phyloP scores from a whole-genome alignment of 306 rosid species.

The Cicer bijugum region DNA sequence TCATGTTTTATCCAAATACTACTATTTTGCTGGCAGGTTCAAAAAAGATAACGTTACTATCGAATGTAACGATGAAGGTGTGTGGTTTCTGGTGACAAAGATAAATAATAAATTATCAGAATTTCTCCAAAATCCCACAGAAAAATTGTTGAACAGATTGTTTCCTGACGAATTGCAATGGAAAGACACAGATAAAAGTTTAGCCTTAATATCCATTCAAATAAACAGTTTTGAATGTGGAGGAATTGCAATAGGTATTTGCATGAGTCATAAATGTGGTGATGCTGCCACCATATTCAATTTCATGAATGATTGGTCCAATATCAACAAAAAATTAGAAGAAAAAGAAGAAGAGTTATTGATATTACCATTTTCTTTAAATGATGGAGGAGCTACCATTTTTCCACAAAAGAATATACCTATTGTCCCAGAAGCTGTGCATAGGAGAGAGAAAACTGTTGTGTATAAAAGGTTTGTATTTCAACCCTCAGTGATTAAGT shows the following conservation, averaged over 20 bases:
- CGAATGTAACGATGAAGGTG: constrained; percentile 65
- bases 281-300: constrained; percentile 49
- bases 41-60: constrained; percentile 42
- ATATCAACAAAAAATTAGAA: background rate
- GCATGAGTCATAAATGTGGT: constrained; percentile 54
- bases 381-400: constrained; percentile 12
- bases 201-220: constrained; percentile 47
- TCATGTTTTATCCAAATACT: constrained; percentile 48
- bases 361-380: background rate
- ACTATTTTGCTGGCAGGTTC: constrained; percentile 56
- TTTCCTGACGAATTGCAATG: constrained; percentile 19
- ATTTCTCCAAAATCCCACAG: constrained; percentile 40
- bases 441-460: background rate
- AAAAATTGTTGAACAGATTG: constrained; percentile 23
- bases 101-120: constrained; percentile 35
- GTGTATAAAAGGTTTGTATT: constrained; percentile 51
- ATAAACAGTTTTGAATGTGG: constrained; percentile 52
- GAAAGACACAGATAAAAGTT: background rate
- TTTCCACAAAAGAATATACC: constrained; percentile 42
- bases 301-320: constrained; percentile 61
- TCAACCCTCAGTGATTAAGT: constrained; percentile 35
- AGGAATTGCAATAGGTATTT: constrained; percentile 49
- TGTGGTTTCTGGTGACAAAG: constrained; percentile 36
- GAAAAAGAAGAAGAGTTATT: background rate
- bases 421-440: constrained; percentile 9